These are phyloP conservation scores for Annulohypoxylon stygium DNA, from an alignment of 495 filamentous ascomycete species.

Conservation along the genomic window DNA sequence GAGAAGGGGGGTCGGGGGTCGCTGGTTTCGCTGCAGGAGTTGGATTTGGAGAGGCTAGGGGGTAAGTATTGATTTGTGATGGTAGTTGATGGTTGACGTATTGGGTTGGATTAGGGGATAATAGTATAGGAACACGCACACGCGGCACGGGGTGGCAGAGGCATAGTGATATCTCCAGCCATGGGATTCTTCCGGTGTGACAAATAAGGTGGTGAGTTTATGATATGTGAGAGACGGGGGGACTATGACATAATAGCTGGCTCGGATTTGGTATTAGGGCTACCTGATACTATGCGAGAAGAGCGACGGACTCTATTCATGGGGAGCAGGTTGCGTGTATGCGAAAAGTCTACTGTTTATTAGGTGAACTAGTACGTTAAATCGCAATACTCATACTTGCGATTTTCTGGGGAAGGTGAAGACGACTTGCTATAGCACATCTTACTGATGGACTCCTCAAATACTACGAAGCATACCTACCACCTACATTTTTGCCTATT, in stretches of 20 bases:
- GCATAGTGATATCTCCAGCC: not conserved
- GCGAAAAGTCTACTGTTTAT: not conserved
- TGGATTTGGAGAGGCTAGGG: conserved; percentile 47
- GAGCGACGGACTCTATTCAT: not conserved
- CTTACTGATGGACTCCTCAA: not conserved
- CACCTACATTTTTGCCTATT: not conserved
- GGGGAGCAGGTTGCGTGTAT: not conserved
- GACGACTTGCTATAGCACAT: not conserved
- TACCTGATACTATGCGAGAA: not conserved
- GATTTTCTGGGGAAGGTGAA: not conserved
- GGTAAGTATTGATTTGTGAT: conserved; percentile 20
- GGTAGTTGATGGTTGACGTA: not conserved
- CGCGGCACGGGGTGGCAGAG: not conserved
- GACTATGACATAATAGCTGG: conserved; percentile 30
- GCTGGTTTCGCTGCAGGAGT: conserved; percentile 37
- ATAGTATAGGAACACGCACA: not conserved
- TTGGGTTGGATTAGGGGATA: not conserved
- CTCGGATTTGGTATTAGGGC: not conserved
- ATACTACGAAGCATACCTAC: not conserved
- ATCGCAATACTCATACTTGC: not conserved
- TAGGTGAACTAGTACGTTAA: not conserved
- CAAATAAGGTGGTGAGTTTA: not conserved
- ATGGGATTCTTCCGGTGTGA: not conserved
- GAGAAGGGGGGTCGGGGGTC: conserved; percentile 35
- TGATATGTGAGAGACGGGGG: not conserved